These are phyloP conservation scores for Wallacemonas sp. DNA, from an alignment of 208 protist genomes.

Conservation along the genomic window DNA sequence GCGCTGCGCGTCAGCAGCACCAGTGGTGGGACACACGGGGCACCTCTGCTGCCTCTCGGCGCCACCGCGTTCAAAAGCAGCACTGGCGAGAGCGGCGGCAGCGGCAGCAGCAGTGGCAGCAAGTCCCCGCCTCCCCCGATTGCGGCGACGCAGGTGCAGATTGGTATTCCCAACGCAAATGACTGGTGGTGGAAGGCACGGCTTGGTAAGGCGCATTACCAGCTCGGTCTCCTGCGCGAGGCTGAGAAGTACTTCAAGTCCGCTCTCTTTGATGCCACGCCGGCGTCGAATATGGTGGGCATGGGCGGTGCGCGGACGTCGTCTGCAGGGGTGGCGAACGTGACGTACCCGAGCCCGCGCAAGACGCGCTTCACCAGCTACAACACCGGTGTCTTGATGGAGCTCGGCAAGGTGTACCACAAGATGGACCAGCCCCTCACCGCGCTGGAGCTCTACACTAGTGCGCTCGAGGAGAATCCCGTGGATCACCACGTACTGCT, in stretches of 20 bases:
- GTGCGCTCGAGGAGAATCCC: constrained; percentile 76
- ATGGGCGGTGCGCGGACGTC: no score
- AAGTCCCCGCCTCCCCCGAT: background rate
- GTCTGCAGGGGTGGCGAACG: no score
- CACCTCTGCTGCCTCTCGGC: constrained; percentile 23
- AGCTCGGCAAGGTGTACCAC: constrained; percentile 93
- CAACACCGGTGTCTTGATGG: constrained; percentile 86
- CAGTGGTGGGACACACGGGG: constrained; percentile 8
- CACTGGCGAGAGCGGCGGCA: background rate
- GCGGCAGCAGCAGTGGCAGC: background rate
- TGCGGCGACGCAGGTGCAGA: constrained; percentile 23
- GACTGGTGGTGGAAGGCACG: constrained; percentile 97
- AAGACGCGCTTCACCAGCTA: constrained; percentile 51
- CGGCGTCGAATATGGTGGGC: no score
- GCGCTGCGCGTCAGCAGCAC: constrained; percentile 33
- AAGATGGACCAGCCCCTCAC: constrained; percentile 94
- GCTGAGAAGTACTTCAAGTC: constrained; percentile 92
- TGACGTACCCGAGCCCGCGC: background rate
- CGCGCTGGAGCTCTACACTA: constrained; percentile 89
- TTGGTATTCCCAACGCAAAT: constrained; percentile 51
- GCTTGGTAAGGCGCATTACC: constrained; percentile 94
- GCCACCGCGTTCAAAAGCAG: constrained; percentile 4
- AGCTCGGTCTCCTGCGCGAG: constrained; percentile 94
- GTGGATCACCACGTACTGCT: constrained; percentile 90
- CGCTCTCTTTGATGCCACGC: constrained; percentile 50